phyloP scores from a whole-genome alignment of 2,329 filamentous ascomycete genomes.

The Colletotrichum spaethianum region DNA sequence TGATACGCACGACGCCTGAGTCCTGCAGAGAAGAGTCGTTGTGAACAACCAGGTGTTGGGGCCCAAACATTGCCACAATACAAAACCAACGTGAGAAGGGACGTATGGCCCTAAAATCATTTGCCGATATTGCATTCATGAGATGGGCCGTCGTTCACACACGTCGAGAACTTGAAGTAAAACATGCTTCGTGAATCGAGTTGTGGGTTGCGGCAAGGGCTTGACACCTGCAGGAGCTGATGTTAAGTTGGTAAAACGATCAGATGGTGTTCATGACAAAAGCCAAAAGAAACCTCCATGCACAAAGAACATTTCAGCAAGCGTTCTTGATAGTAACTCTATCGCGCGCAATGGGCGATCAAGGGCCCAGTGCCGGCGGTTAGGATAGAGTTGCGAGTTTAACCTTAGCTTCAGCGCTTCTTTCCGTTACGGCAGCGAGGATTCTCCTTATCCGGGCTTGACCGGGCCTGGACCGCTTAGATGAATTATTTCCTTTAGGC shows the following conservation, averaged over 20 bases:
- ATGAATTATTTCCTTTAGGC: not conserved
- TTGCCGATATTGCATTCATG: not conserved
- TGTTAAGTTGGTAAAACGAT: constrained; percentile 17
- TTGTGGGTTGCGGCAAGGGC: constrained; percentile 14
- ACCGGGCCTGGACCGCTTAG: not conserved
- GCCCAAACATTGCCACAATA: constrained; percentile 3
- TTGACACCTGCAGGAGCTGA: constrained; percentile 35
- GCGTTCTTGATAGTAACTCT: constrained; percentile 19
- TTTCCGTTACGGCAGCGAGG: not conserved
- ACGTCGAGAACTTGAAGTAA: not conserved
- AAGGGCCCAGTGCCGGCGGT: constrained; percentile 10
- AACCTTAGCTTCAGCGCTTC: constrained; percentile 9
- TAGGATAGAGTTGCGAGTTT: constrained; percentile 24
- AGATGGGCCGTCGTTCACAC: constrained; percentile 1
- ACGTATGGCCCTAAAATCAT: not conserved
- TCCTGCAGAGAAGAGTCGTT: constrained; percentile 12
- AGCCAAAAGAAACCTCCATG: constrained; percentile 20
- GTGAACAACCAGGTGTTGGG: not conserved
- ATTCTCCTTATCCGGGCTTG: too few species aligned
- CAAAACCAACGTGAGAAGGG: not conserved
- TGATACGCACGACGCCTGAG: constrained; percentile 15
- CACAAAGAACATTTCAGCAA: constrained; percentile 12
- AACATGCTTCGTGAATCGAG: not conserved
- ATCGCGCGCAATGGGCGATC: constrained; percentile 24
- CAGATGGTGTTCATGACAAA: constrained; percentile 30